Base-by-base conservation (phyloP, 148 eudicot genomes). In the Dianthus caryophyllus region DNA sequence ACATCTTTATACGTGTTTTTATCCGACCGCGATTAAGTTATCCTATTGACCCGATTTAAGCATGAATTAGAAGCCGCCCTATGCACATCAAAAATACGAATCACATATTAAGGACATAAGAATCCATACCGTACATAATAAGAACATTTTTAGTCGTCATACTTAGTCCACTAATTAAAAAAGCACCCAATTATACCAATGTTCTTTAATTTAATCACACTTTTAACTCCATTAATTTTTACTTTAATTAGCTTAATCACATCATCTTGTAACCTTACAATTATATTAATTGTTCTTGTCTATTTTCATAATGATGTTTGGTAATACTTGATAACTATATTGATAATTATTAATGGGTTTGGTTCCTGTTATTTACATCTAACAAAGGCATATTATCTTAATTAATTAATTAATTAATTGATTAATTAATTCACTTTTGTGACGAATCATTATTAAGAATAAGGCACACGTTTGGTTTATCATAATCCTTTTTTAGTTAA, bases 361-460 rank as follows among this genome's bases (percentile, higher is more conserved):
- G 77, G 67, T 73, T 77, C 58, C 70, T 70, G 52, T 73, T 69
- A 61, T 61, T 27, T 69, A 62, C 61, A 39, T 64, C 27, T 29
- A 73, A 52, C 71, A 69, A 71, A 61, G 41, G 33, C n/a, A n/a
- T n/a, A n/a, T n/a, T 68, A 49, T 66, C 57, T 24, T 25, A 53
- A 20, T 46, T 43, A 50, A 61, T 46, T 43, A 50, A 61, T 74
- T n/a, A n/a, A n/a, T n/a, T n/a, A n/a, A n/a, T n/a, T n/a, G n/a
- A n/a, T n/a, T n/a, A n/a, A n/a, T n/a, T n/a, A n/a, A n/a, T n/a
- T n/a, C n/a, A n/a, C n/a, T n/a, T 74, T 61, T 6, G 16, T 29
- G 67, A 48, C 52, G 72, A 76, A 70, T 68, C 69, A 56, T 33
- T 46, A 56, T 33, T 46, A 53, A 51, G 64, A 39, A 41, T 67